Percentiles rank a stretch among this genome's conserved stretches.
phyloP scores from a whole-genome alignment of 2,329 filamentous ascomycete genomes.

The Fusarium aywerte region DNA sequence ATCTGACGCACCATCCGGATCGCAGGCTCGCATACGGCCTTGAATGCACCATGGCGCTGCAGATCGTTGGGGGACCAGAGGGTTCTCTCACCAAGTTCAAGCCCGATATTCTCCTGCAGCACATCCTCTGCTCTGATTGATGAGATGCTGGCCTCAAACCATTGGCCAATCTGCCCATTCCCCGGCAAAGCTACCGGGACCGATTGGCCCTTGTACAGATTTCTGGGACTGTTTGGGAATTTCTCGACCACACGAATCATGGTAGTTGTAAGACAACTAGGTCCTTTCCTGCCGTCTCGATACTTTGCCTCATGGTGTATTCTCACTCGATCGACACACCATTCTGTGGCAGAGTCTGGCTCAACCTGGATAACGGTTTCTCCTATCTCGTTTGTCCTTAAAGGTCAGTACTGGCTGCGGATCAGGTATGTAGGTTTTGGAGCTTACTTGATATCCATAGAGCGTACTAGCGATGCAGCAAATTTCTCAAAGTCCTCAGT shows the following conservation, averaged over 20 bases:
- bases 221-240: not conserved
- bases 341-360: constrained; percentile 3
- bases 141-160: constrained; percentile 47
- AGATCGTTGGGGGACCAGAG: constrained; percentile 44
- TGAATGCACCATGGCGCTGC: constrained; percentile 36
- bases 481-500: constrained; percentile 34
- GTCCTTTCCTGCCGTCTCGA: not conserved
- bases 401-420: constrained; percentile 8
- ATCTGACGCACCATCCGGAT: constrained; percentile 48
- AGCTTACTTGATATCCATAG: constrained; percentile 45
- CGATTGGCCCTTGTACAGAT: constrained; percentile 22
- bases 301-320: constrained; percentile 44
- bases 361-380: constrained; percentile 33
- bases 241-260: constrained; percentile 39
- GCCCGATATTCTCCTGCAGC: constrained; percentile 41
- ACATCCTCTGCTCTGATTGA: constrained; percentile 36
- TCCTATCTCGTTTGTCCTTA: constrained; percentile 28
- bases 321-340: constrained; percentile 28
- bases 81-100: constrained; percentile 45
- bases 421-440: not conserved
- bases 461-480: constrained; percentile 36
- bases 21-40: constrained; percentile 45
- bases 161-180: constrained; percentile 31
- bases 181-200: constrained; percentile 9
- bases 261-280: constrained; percentile 40